Evolutionary conservation across 2,329 filamentous ascomycete genomes (phyloP), one percentile per base, ranked within the genome.

Genomic region (Albifimbria verrucaria): DNA sequence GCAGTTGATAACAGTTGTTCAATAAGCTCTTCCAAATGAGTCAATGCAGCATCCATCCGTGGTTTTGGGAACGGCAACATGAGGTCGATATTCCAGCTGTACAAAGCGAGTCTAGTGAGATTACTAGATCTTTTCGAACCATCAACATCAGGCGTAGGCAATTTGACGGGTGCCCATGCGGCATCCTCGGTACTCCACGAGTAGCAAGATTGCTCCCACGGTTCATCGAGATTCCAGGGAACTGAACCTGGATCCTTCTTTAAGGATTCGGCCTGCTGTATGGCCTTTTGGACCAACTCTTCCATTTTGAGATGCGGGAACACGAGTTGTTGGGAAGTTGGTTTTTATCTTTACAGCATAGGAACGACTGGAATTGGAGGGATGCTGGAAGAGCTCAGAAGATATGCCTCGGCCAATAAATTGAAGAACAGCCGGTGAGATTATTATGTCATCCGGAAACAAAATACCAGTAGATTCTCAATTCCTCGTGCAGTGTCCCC

Each of bases 61-160:
- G 59, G 60, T 17, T 66, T 57, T 3, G 57, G 54, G 22, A 68
- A 62, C 1, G 64, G 66, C 3, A 69, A 59, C 62, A 70, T 68
- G 23, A 70, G 68, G 47, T 72, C 70, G 17, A 72, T 70, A 48
- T 72, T 71, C 69, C 69, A 72, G 17, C 60, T 66, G 51, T 61
- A 66, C 0, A 69, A 53, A 1, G 64, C 57, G 21, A 71, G 62
- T 18, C 25, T 48, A n/a, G 61, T 56, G n/a, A 25, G 18, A 15
- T 32, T 49, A 46, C 24, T 18, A 43, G 6, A 18, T 53, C 51
- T 7, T 12, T n/a, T 56, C 11, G 42, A 21, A 15, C 21, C 18
- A 12, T 5, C 12, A 12, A 4, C 28, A 4, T 17, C 2, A 12
- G 51, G 6, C 6, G 20, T 2, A 20, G 32, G 15, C 23, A 18